Evolutionary conservation across 2,329 filamentous ascomycete species (phyloP), one percentile per base, ranked within the genome.

Genomic region (Grosmannia penicillata): DNA sequence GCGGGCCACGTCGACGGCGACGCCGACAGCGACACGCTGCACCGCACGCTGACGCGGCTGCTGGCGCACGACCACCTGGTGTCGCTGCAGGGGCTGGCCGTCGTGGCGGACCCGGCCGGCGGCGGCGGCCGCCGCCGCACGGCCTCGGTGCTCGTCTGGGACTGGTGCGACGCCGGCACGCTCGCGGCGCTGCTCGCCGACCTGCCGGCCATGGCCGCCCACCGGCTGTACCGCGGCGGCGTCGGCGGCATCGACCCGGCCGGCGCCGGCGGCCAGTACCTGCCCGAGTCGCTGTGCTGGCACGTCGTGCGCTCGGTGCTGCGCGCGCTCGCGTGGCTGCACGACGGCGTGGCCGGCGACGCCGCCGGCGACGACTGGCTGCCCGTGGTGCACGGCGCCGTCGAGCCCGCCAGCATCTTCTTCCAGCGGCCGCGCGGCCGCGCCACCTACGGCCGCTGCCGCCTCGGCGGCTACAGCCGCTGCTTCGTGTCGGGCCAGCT

Each of bases 201-300:
- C 21, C 46, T 47, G 37, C 39, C 42, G 21, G n/a, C 43, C 5
- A 43, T 47, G 14, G 29, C 45, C 26, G 42, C 39, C 3, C 29
- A 39, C 5, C 51, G 33, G 15, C 3, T 35, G 23, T 35, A 35
- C 15, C 22, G 15, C 8, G 33, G 33, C 9, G 14, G 8, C 4
- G 23, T 14, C 1, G 33, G 33, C 23, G 5, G 22, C 22, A 10
- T 4, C 21, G 15, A 32, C 36, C 9, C 17, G 21, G 28, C 22
- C 23, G 17, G 9, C 23, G 19, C 13, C 11, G n/a, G n/a, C n/a
- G n/a, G n/a, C n/a, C n/a, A n/a, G n/a, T 66, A 65, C 44, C 49
- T 70, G 11, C 68, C 68, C 0, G 70, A 74, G 46, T 57, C 59
- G 3, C 54, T 74, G 11, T 68, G 68, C 44, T 75, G 70, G 70